These are phyloP conservation scores for Passiflora organensis DNA, from an alignment of 345 rosid genomes.

Conservation along the genomic window DNA sequence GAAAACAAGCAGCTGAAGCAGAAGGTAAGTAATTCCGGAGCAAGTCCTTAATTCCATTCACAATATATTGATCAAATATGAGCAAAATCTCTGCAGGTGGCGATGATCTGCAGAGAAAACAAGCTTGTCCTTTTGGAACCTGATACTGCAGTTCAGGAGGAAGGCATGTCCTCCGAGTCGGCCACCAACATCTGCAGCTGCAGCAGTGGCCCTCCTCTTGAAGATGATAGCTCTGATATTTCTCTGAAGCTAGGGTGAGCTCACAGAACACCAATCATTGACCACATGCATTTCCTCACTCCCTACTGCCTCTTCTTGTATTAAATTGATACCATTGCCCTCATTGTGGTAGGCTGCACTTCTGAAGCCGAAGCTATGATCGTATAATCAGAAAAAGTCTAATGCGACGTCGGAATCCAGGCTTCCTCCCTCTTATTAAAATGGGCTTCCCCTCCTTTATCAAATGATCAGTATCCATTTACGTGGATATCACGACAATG, in stretches of 20 bases:
- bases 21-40: conserved; percentile 26
- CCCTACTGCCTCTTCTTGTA: too few relatives aligned
- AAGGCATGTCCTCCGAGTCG: conserved; percentile 61
- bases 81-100: conserved; percentile 25
- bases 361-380: conserved; percentile 15
- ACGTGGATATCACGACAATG: too few relatives aligned
- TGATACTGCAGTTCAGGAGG: conserved; percentile 38
- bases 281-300: too few relatives aligned
- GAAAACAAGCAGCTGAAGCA: conserved; percentile 52
- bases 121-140: conserved; percentile 17
- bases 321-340: not conserved
- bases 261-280: too few relatives aligned
- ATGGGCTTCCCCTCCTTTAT: too few relatives aligned
- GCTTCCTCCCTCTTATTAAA: too few relatives aligned
- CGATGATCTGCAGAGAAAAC: conserved; percentile 29
- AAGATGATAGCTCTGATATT: conserved; percentile 23
- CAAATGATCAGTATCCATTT: too few relatives aligned
- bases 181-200: conserved; percentile 46
- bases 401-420: not conserved
- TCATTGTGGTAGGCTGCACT: conserved; percentile 8
- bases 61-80: not conserved
- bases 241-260: conserved; percentile 24
- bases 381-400: not conserved
- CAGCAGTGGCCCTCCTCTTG: conserved; percentile 49
- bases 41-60: too few relatives aligned